Conservation (phyloP, 345 rosid species). For the Eucalyptus marginata region DNA sequence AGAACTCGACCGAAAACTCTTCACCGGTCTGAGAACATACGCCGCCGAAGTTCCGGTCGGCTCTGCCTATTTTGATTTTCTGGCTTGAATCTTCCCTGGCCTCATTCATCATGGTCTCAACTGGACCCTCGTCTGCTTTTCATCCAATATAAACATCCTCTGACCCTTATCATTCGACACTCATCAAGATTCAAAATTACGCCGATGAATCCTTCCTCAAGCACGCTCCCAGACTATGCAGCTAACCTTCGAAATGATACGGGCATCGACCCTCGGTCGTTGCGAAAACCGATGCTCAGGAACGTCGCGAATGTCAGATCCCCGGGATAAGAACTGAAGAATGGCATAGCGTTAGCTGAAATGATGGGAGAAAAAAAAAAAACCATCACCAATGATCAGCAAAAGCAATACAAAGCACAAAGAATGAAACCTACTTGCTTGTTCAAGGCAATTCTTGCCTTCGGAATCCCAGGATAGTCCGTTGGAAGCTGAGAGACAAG, state of each 20-base stretch:
- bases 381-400: background rate
- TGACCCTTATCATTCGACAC: background rate
- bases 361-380: no score
- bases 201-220: background rate
- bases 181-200: background rate
- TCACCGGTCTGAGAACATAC: conserved; percentile 70
- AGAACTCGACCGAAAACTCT: conserved; percentile 60
- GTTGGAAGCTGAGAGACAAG: background rate
- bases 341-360: background rate
- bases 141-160: background rate
- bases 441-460: background rate
- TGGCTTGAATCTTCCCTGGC: conserved; percentile 26
- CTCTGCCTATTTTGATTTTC: conserved; percentile 11
- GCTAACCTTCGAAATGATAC: background rate
- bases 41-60: conserved; percentile 12
- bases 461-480: background rate
- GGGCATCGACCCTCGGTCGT: background rate
- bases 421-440: background rate
- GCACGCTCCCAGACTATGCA: background rate
- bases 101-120: conserved; percentile 36
- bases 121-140: background rate
- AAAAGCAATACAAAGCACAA: background rate
- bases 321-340: background rate
- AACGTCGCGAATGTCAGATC: background rate
- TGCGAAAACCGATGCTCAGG: background rate